phyloP scores from a whole-genome alignment of 768 basidiomycete genomes.

The Hericium coralloides region DNA sequence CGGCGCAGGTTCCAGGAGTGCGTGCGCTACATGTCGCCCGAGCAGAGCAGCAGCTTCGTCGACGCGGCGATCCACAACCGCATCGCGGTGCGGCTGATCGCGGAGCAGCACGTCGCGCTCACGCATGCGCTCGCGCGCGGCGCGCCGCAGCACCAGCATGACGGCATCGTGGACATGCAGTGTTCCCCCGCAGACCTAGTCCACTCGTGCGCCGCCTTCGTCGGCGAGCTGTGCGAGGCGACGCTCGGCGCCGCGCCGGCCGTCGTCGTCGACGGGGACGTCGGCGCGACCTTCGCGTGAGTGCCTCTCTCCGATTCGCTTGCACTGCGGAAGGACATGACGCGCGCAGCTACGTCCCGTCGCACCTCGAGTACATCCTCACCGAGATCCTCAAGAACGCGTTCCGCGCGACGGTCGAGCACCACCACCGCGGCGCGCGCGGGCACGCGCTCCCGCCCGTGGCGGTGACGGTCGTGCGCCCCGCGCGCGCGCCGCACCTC shows the following conservation, averaged over 20 bases:
- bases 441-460: slow-evolving; percentile 47
- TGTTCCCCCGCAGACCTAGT: slow-evolving; percentile 72
- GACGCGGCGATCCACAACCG: slow-evolving; percentile 81
- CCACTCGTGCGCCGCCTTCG: slow-evolving; percentile 74
- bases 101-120: slow-evolving; percentile 85
- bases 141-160: slow-evolving; percentile 26
- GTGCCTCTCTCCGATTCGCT: slow-evolving; percentile 22
- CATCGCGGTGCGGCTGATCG: slow-evolving; percentile 80
- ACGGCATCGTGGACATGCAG: slow-evolving; percentile 67
- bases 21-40: slow-evolving; percentile 71
- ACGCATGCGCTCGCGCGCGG: slow-evolving; percentile 62
- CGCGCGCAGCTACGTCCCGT: slow-evolving; percentile 64
- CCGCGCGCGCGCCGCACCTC: slow-evolving; percentile 18
- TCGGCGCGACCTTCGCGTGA: slow-evolving; percentile 70
- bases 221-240: slow-evolving; percentile 75
- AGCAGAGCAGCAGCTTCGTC: slow-evolving; percentile 71
- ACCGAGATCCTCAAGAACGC: slow-evolving; percentile 90
- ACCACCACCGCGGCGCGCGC: slow-evolving; percentile 36
- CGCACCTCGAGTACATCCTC: slow-evolving; percentile 85
- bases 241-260: slow-evolving; percentile 66
- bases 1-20: slow-evolving; percentile 73
- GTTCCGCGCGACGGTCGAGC: slow-evolving; percentile 83
- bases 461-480: slow-evolving; percentile 59
- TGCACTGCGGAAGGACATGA: neutral
- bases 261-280: slow-evolving; percentile 62